Conservation (phyloP, 495 filamentous ascomycete species). For the Hypoxylon lenormandii region DNA sequence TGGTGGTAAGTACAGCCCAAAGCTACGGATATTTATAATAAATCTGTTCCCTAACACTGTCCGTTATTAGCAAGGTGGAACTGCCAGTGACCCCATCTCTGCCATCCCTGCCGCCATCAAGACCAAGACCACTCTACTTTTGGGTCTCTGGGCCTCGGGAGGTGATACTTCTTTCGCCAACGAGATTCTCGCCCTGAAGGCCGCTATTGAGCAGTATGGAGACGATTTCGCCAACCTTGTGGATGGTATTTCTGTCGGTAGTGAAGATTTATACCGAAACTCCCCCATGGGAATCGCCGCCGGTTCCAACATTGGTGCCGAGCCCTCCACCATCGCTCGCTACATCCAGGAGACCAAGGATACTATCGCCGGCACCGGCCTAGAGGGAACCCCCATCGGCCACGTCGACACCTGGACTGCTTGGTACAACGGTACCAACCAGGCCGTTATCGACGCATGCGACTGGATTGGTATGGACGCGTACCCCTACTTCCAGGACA, state of each 20-base stretch:
- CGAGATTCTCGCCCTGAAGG: slow-evolving; percentile 75
- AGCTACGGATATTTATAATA: neutral
- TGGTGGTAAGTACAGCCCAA: slow-evolving; percentile 55
- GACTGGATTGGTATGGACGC: slow-evolving; percentile 85
- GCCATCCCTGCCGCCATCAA: slow-evolving; percentile 85
- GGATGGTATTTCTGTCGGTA: slow-evolving; percentile 88
- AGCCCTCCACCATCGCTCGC: slow-evolving; percentile 67
- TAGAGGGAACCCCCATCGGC: slow-evolving; percentile 71
- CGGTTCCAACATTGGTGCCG: slow-evolving; percentile 62
- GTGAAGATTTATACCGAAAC: slow-evolving; percentile 89
- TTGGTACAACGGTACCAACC: slow-evolving; percentile 80
- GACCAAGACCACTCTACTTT: slow-evolving; percentile 75
- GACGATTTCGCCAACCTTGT: slow-evolving; percentile 71
- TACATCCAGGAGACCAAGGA: slow-evolving; percentile 75
- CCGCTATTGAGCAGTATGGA: slow-evolving; percentile 73
- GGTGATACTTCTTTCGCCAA: slow-evolving; percentile 71
- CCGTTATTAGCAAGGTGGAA: slow-evolving; percentile 57
- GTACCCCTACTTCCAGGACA: slow-evolving; percentile 80
- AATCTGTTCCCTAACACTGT: slow-evolving; percentile 12
- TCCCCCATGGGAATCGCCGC: slow-evolving; percentile 65
- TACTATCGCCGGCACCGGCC: slow-evolving; percentile 68
- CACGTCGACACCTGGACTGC: slow-evolving; percentile 95
- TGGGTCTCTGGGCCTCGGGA: slow-evolving; percentile 82
- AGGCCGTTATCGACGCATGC: slow-evolving; percentile 72
- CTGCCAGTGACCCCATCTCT: slow-evolving; percentile 69